Evolutionary conservation across 2,329 filamentous ascomycete genomes (phyloP), one percentile per base, ranked within the genome.

Genomic region (Fusarium sp.): DNA sequence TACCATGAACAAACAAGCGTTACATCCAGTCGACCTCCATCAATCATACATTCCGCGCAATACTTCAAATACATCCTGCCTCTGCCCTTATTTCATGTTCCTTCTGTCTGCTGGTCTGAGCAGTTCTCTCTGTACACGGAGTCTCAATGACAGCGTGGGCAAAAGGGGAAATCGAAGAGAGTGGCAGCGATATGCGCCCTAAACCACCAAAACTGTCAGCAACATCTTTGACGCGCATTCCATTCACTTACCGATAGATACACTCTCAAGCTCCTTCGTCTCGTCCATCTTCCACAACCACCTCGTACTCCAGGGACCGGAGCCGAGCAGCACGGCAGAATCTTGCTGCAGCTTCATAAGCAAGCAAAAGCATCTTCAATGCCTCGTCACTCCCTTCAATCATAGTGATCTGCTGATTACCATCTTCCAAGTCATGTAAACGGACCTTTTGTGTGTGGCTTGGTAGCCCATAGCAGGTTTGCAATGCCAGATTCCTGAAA

Each of bases 161-260:
- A n/a, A 9, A 18, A 31, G 11, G 15, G 18, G 1, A 9, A 0
- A 1, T n/a, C 7, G 20, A 6, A 7, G 28, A n/a, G 28, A 30
- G 1, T 0, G 6, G 45, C 12, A 28, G 45, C 12, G 45, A 7
- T 5, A 18, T 3, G 15, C 3, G 22, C 18, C 12, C 15, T 18
- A 6, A 13, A 9, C 24, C 22, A 48, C 45, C 3, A 5, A 7
- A 31, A 50, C 28, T 18, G 7, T 31, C 11, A 50, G 47, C 6
- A 6, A 20, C 20, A 3, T 24, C 2, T 18, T 10, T 6, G 2
- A 24, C 3, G 6, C 10, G 6, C 8, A 7, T 33, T 7, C 10
- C 12, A 5, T 24, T 6, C 18, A 10, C 30, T 7, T 50, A 33
- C 30, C 6, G 3, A 5, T 14, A 1, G 11, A 3, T 20, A 5